Evolutionary conservation across 768 basidiomycete species (phyloP).

Genomic region (Cystofilobasidium ferigula): DNA sequence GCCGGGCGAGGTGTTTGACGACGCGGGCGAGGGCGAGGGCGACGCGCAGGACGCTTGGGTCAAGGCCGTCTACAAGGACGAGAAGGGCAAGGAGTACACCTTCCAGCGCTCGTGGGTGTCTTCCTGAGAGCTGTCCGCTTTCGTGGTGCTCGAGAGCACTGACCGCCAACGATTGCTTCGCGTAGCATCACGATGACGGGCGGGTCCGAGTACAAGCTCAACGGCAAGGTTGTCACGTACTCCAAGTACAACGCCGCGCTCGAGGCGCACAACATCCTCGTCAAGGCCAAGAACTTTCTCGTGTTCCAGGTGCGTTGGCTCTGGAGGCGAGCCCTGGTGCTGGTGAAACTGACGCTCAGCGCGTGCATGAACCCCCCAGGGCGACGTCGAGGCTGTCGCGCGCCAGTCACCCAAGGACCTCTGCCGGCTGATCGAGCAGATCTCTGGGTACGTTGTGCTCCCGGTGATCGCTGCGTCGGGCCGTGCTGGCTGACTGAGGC

Average conservation of each 20-base stretch:
- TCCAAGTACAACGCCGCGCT: conserved; percentile 80
- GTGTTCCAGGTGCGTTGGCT: conserved; percentile 60
- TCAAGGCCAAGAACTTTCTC: conserved; percentile 98
- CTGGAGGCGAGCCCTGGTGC: too few species aligned
- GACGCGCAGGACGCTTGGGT: conserved; percentile 93
- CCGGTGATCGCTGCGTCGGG: neutral
- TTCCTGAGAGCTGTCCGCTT: neutral
- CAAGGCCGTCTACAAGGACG: conserved; percentile 75
- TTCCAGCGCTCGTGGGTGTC: conserved; percentile 83
- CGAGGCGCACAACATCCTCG: conserved; percentile 80
- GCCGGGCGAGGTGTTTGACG: conserved; percentile 30
- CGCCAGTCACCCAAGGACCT: conserved; percentile 86
- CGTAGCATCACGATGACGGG: conserved; percentile 75
- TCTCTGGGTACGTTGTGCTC: conserved; percentile 51
- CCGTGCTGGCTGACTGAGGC: conserved; percentile 10
- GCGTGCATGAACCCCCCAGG: conserved; percentile 35
- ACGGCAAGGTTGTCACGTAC: conserved; percentile 69
- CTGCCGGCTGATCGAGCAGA: conserved; percentile 83
- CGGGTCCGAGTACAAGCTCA: conserved; percentile 80
- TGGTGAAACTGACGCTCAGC: neutral
- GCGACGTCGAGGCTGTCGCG: conserved; percentile 95
- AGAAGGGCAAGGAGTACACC: conserved; percentile 64
- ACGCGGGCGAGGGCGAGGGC: conserved; percentile 54
- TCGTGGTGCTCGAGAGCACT: neutral
- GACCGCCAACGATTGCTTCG: neutral